A percentile compares a stretch with the other conserved stretches of the same genome.
These are phyloP conservation scores for Phyllosticta citribraziliensis DNA, from an alignment of 2,329 filamentous ascomycete species.

Conservation along the genomic window DNA sequence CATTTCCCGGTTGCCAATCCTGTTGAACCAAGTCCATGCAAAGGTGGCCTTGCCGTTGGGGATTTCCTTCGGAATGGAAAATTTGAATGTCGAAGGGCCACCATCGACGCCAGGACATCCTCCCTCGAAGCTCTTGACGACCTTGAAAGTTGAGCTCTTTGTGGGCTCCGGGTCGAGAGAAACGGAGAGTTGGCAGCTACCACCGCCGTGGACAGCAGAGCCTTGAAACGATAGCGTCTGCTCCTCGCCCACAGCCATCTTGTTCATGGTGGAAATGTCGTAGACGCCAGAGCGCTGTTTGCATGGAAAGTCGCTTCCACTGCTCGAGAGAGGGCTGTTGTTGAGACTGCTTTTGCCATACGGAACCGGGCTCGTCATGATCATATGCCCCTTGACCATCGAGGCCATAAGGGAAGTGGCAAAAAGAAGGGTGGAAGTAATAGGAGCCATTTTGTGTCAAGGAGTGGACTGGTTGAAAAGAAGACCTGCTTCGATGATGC, in stretches of 20 bases:
- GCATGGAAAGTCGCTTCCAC: constrained; percentile 70
- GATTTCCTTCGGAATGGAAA: constrained; percentile 62
- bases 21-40: constrained; percentile 89
- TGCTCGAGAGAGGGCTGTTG: constrained; percentile 54
- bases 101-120: constrained; percentile 64
- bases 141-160: constrained; percentile 63
- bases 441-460: neutral
- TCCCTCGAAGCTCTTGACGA: constrained; percentile 79
- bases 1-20: constrained; percentile 71
- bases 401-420: constrained; percentile 41
- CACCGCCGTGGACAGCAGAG: constrained; percentile 72
- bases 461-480: neutral
- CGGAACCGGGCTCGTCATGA: constrained; percentile 58
- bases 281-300: constrained; percentile 45
- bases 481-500: neutral
- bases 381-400: constrained; percentile 63
- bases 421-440: constrained; percentile 12
- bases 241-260: constrained; percentile 51
- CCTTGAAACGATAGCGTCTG: constrained; percentile 60
- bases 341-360: constrained; percentile 41
- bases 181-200: constrained; percentile 79
- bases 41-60: constrained; percentile 65
- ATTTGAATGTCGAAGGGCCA: constrained; percentile 56
- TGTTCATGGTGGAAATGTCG: constrained; percentile 45
- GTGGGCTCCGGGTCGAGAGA: constrained; percentile 65